Evolutionary conservation across 75 land plant genomes (phyloP).

Genomic region (Cryptomeria japonica): DNA sequence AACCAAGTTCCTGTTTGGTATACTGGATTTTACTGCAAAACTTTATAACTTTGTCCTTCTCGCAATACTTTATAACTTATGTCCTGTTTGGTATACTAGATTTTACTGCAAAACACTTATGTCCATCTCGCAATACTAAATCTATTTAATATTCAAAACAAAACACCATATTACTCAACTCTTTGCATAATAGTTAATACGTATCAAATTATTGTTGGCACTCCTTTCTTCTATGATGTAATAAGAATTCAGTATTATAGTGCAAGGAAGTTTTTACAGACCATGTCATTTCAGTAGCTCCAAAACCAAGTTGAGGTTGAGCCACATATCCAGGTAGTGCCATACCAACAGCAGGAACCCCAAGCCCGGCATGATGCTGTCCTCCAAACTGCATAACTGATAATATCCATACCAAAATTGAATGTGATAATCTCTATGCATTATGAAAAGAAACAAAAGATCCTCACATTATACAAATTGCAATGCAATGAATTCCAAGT

Average conservation of each 20-base stretch:
- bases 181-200: not conserved
- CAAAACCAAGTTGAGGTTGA: slow-evolving; percentile 74
- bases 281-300: slow-evolving; percentile 92
- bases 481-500: not conserved
- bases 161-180: not conserved
- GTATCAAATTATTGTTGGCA: not conserved
- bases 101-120: not conserved
- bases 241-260: not conserved
- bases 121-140: not conserved
- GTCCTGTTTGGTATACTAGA: not conserved
- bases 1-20: not conserved
- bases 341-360: slow-evolving; percentile 91
- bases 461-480: not conserved
- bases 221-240: not conserved
- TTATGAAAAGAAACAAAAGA: not conserved
- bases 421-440: not conserved
- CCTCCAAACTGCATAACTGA: slow-evolving; percentile 92
- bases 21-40: not conserved
- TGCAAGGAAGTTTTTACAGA: slow-evolving; percentile 14
- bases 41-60: not conserved
- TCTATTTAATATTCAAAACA: not conserved
- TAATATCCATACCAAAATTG: not conserved
- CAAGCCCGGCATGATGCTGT: slow-evolving; percentile 79
- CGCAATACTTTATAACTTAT: too few species aligned
- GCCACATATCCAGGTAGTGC: slow-evolving; percentile 91